Evolutionary conservation across 164 flowering plant genomes (phyloP), one percentile per base, ranked within the genome.

Genomic region (Aristolochia fimbriata): DNA sequence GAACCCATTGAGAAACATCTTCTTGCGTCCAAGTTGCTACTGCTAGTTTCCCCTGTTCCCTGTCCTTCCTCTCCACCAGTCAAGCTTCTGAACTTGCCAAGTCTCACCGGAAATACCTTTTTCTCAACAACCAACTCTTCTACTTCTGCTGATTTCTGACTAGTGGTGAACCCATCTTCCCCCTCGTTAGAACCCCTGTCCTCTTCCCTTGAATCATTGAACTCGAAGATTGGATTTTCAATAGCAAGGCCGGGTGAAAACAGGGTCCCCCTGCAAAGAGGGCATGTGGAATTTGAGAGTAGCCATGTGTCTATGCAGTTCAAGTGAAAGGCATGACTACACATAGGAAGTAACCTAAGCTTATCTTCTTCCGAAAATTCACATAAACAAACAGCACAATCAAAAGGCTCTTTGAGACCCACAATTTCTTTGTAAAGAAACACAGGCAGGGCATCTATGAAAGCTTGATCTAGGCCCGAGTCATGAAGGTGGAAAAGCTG

Each of bases 271-370:
- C 97, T 80, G 62, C 97, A 90, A 16, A 87, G 80, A 27, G 95
- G 97, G 67, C 97, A 90, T 11, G 93, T 80, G 4, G 95, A 85
- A 65, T 89, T 87, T 27, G 97, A 86, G 27, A 86, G 80, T 0
- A 89, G 85, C 97, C 97, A 89, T 15, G 94, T 87, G 57, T 85
- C 97, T 31, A 90, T 84, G 61, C 97, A 90, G 47, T 74, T 47
- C 1, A 82, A 74, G 61, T 87, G 97, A 51, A 87, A 90, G 30
- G 97, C 93, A 74, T 90, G 97, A 56, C 87, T 73, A 51, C 97
- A 90, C 4, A 62, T 41, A 2, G 95, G 95, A 58, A 90, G 86
- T 69, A 85, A 71, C 67, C 92, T 81, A 24, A 90, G 80, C 69
- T 73, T 75, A 66, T 90, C 97, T 5, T 68, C 54, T 15, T 74